Conservation (phyloP, 306 rosid species). For the Pyrus pyrifolia region DNA sequence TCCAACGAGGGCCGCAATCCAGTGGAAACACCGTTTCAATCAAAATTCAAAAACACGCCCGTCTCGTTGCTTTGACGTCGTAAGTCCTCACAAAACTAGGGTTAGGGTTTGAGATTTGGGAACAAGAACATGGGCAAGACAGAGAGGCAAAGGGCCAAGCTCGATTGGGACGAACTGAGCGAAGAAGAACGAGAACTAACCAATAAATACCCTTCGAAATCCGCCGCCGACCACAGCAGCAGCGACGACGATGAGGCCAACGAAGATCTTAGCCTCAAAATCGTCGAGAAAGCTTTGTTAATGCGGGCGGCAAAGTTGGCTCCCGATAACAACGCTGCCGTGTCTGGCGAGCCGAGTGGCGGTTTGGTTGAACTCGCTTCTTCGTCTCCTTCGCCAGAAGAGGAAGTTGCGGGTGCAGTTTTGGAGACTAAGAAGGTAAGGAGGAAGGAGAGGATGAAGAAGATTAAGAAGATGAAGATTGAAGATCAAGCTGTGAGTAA, state of each 20-base stretch:
- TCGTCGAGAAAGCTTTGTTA: constrained; percentile 49
- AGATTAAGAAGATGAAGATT: constrained; percentile 26
- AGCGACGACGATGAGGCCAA: constrained; percentile 68
- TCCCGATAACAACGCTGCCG: neutral
- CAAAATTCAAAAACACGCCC: too few species aligned
- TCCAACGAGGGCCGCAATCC: too few species aligned
- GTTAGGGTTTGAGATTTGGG: neutral
- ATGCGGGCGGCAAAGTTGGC: constrained; percentile 37
- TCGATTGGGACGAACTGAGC: constrained; percentile 20
- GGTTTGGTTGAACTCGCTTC: constrained; percentile 4
- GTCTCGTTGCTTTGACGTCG: neutral
- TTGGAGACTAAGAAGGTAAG: constrained; percentile 9
- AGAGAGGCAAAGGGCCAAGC: constrained; percentile 34
- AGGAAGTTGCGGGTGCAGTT: constrained; percentile 1
- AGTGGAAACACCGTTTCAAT: too few species aligned
- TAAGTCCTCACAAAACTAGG: neutral
- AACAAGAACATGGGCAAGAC: constrained; percentile 33
- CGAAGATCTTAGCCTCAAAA: constrained; percentile 65
- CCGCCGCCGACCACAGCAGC: constrained; percentile 12
- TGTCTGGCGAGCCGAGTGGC: neutral
- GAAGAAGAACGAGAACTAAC: constrained; percentile 12
- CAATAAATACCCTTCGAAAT: constrained; percentile 11
- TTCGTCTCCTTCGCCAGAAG: constrained; percentile 14
- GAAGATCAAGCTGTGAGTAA: constrained; percentile 41
- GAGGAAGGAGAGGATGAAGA: constrained; percentile 25